These are phyloP conservation scores for Zelonia costaricensis DNA, from an alignment of 208 protist species.

Conservation along the genomic window DNA sequence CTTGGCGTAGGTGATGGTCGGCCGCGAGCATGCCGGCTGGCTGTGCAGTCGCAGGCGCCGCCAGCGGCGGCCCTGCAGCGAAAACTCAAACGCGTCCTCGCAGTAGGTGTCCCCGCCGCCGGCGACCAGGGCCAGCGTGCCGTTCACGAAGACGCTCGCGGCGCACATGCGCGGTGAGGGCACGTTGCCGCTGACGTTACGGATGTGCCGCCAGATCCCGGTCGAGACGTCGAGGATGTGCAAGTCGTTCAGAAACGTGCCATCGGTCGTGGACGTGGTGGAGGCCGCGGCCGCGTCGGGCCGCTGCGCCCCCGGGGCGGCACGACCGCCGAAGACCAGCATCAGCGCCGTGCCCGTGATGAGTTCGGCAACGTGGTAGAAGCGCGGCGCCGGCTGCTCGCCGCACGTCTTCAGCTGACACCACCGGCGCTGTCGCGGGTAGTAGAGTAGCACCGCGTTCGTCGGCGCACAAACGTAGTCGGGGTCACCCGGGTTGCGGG, in stretches of 20 bases:
- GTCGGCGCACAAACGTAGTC: conserved; percentile 24
- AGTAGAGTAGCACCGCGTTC: conserved; percentile 39
- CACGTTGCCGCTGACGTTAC: conserved; percentile 11
- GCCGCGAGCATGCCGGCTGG: conserved; percentile 46
- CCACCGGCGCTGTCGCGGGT: conserved; percentile 33
- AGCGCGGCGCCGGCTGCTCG: conserved; percentile 35
- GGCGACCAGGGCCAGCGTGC: conserved; percentile 39
- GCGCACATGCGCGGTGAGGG: conserved; percentile 46
- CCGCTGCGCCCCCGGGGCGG: conserved; percentile 4
- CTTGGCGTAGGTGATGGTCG: conserved; percentile 37
- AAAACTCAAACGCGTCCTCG: conserved; percentile 35
- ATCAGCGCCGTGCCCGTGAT: conserved; percentile 43
- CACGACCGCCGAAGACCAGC: conserved; percentile 60
- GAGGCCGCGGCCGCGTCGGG: background rate
- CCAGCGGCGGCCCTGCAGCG: conserved; percentile 34
- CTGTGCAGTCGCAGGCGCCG: conserved; percentile 15
- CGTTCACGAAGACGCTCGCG: conserved; percentile 44
- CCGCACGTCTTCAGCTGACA: conserved; percentile 39
- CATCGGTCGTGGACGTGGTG: background rate
- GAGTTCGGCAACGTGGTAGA: conserved; percentile 47
- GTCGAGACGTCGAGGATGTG: conserved; percentile 48
- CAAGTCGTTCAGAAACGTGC: conserved; percentile 45
- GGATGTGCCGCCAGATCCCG: conserved; percentile 40
- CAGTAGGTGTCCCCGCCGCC: conserved; percentile 40
- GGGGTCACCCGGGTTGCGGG: conserved; percentile 9